phyloP scores from a whole-genome alignment of 345 rosid genomes.

The Syzygium grande region DNA sequence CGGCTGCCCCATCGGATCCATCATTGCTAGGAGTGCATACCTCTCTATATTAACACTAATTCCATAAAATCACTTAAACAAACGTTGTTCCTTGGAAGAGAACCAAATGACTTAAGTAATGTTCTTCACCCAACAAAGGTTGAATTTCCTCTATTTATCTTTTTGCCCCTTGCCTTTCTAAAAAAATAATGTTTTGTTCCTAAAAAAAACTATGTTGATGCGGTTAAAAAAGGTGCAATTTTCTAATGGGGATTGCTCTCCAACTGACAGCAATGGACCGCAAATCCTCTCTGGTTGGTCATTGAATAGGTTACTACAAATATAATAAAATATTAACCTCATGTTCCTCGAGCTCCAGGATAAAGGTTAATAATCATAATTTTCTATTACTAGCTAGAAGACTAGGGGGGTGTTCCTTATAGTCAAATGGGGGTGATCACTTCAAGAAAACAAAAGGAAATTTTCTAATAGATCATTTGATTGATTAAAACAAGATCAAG shows the following conservation, averaged over 20 bases:
- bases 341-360: slow-evolving; percentile 3
- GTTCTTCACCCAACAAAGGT: neutral
- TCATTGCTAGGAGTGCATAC: neutral
- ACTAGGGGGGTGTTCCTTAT: neutral
- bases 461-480: neutral
- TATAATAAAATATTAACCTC: neutral
- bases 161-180: neutral
- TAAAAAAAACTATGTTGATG: neutral
- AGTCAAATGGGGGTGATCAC: neutral
- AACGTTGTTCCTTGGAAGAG: neutral
- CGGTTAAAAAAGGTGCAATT: neutral
- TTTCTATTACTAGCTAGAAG: neutral
- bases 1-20: neutral
- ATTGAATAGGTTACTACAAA: neutral
- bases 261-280: neutral
- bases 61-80: neutral
- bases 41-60: neutral
- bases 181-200: neutral
- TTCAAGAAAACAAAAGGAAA: neutral
- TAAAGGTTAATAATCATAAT: neutral
- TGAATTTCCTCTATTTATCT: neutral
- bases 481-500: neutral
- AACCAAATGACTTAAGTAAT: neutral
- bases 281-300: neutral
- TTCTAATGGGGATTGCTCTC: neutral